Conservation (phyloP, 2,329 filamentous ascomycete genomes). For the Cercospora sojina region DNA sequence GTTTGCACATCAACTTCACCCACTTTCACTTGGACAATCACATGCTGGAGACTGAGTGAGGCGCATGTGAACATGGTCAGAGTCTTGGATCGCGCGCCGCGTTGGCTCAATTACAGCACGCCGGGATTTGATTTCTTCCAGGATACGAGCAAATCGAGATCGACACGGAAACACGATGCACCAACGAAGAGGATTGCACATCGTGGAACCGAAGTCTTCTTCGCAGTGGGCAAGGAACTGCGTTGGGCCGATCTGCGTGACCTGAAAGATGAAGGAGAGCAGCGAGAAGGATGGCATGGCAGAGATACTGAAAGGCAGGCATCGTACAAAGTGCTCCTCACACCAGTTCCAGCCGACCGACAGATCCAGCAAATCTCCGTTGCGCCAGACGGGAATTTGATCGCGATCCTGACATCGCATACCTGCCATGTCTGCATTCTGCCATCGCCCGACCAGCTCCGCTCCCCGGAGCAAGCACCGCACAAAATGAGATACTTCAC, state of each 20-base stretch:
- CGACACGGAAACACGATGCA: slow-evolving; percentile 31
- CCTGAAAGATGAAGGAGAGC: slow-evolving; percentile 61
- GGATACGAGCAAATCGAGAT: slow-evolving; percentile 20
- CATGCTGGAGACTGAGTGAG: not conserved
- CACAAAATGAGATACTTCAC: slow-evolving; percentile 85
- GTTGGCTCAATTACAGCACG: slow-evolving; percentile 78
- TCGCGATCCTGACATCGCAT: slow-evolving; percentile 82
- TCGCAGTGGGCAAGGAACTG: slow-evolving; percentile 83
- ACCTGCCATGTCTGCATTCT: slow-evolving; percentile 86
- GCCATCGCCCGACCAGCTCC: slow-evolving; percentile 75
- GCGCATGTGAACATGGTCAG: slow-evolving; percentile 68
- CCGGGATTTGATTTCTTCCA: slow-evolving; percentile 77
- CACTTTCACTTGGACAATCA: not conserved
- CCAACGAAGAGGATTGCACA: slow-evolving; percentile 67
- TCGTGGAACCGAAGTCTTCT: slow-evolving; percentile 83
- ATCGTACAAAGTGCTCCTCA: slow-evolving; percentile 57
- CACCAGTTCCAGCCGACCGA: slow-evolving; percentile 64
- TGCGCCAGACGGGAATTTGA: slow-evolving; percentile 76
- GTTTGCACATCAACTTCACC: not conserved
- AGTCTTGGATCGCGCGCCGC: slow-evolving; percentile 78
- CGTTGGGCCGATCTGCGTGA: slow-evolving; percentile 84
- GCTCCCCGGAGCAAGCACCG: slow-evolving; percentile 63
- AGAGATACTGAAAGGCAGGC: slow-evolving; percentile 1
- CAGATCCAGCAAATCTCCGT: slow-evolving; percentile 82
- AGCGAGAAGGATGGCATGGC: slow-evolving; percentile 12